Base-by-base conservation (phyloP, 2,329 filamentous ascomycete genomes). In the Xylaria sp. region DNA sequence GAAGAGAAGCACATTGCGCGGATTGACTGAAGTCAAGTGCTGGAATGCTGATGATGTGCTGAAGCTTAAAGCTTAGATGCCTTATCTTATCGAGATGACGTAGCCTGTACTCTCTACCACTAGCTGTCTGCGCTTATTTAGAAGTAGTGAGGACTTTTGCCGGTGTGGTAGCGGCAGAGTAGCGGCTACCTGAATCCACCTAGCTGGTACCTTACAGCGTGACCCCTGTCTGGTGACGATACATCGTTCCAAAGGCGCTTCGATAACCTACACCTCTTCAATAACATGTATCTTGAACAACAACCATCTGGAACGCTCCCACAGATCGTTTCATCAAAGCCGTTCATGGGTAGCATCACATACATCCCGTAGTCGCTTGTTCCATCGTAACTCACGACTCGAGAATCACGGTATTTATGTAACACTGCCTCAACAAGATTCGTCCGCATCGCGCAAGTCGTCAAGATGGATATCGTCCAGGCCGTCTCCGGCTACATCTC, bases 401-500 rank as follows among this genome's bases (percentile, higher is more conserved):
- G 20, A 39, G 41, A 52, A 10, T 31, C 48, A 39, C 1, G 63
- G 5, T 10, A 50, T 54, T 23, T 44, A 48, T 51, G 13, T 56
- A 56, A 52, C 48, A 44, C 41, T 8, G 9, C 56, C 28, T 66
- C 31, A 23, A 10, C 51, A 46, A 55, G 12, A 55, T n/a, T 55
- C n/a, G 28, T 31, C 51, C 46, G 31, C 44, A 50, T 39, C 46
- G 54, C 56, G 62, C 65, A 63, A 72, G 64, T 69, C 46, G 71
- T 75, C 81, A 85, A 73, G 76, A 99, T 99, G 96, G 96, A 99
- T 80, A 90, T 98, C 77, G 92, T 97, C 72, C 92, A 97, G 80
- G 93, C 94, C 74, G 91, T 98, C 79, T 92, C 94, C 76, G 92
- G 94, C 83, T 99, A 99, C 86, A 92, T 99, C 86, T 92, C 91